Conservation (phyloP, 2,329 filamentous ascomycete species). For the Furcasterigmium sp. region DNA sequence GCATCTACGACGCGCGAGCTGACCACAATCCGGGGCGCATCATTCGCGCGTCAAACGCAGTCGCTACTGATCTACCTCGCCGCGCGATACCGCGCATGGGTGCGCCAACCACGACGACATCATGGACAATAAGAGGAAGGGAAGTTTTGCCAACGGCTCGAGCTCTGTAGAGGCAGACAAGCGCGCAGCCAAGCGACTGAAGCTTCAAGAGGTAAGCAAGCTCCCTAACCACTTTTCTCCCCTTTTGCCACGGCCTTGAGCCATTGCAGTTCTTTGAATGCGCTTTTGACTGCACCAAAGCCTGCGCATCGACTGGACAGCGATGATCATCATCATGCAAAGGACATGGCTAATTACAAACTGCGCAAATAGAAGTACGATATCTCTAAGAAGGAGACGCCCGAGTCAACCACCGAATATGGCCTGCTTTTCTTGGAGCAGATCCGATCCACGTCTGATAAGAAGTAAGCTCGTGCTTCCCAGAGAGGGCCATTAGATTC, state of each 20-base stretch:
- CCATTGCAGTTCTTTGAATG: no score
- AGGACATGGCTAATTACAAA: no score
- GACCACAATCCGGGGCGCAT: conserved; percentile 3
- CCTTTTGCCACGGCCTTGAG: no score
- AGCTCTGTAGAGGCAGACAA: conserved; percentile 42
- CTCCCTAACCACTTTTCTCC: conserved; percentile 1
- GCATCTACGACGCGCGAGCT: no score
- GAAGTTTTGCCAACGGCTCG: conserved; percentile 35
- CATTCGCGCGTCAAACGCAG: conserved; percentile 1
- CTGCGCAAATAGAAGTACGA: conserved; percentile 45
- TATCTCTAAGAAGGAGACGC: conserved; percentile 51
- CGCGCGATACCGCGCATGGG: conserved; percentile 3
- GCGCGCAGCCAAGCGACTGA: conserved; percentile 51
- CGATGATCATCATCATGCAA: no score
- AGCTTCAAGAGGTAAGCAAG: conserved; percentile 40
- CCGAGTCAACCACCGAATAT: conserved; percentile 63
- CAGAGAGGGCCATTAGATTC: neutral
- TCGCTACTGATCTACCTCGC: neutral
- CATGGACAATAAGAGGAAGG: conserved; percentile 56
- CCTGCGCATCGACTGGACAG: no score
- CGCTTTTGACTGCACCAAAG: no score
- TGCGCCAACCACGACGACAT: conserved; percentile 5
- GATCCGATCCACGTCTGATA: conserved; percentile 72
- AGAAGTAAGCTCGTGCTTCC: conserved; percentile 56
- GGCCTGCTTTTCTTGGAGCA: conserved; percentile 71